These are phyloP conservation scores for Astragalus membranaceus DNA, from an alignment of 306 rosid genomes.

Conservation along the genomic window DNA sequence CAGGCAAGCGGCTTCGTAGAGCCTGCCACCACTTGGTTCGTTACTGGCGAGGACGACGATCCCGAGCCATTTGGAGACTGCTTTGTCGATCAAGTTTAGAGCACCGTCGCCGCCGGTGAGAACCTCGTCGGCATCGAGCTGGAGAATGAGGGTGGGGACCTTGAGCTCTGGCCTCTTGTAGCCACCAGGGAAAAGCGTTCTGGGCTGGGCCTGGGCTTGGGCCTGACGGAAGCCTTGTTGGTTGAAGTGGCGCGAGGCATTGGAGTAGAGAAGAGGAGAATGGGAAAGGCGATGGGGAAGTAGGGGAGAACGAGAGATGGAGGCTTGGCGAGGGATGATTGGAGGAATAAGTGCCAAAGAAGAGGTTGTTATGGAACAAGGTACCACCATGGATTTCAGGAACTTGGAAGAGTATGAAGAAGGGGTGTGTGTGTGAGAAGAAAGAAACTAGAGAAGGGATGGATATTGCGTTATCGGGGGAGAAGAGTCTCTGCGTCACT, in stretches of 20 bases:
- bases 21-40: conserved; percentile 51
- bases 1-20: conserved; percentile 79
- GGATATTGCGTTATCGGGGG: not conserved
- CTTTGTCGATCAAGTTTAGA: conserved; percentile 48
- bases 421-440: not conserved
- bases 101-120: conserved; percentile 27
- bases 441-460: not conserved
- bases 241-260: conserved; percentile 22
- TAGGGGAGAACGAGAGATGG: conserved; percentile 25
- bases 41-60: conserved; percentile 49
- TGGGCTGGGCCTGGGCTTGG: conserved; percentile 24
- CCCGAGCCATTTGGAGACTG: conserved; percentile 65
- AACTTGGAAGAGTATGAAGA: not conserved
- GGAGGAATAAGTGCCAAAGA: conserved; percentile 11
- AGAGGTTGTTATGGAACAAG: conserved; percentile 13
- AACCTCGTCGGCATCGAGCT: conserved; percentile 47
- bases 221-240: conserved; percentile 17
- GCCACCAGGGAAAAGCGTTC: conserved; percentile 83
- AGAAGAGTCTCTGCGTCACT: too few species aligned
- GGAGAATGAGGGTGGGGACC: conserved; percentile 61
- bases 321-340: conserved; percentile 10
- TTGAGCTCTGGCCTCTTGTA: conserved; percentile 73
- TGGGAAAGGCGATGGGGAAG: not conserved
- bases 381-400: conserved; percentile 20
- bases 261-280: conserved; percentile 36